Percentiles rank a stretch among this genome's conserved stretches.
These are phyloP conservation scores for Colletotrichum sp. DNA, from an alignment of 2,329 filamentous ascomycete species.

Conservation along the genomic window DNA sequence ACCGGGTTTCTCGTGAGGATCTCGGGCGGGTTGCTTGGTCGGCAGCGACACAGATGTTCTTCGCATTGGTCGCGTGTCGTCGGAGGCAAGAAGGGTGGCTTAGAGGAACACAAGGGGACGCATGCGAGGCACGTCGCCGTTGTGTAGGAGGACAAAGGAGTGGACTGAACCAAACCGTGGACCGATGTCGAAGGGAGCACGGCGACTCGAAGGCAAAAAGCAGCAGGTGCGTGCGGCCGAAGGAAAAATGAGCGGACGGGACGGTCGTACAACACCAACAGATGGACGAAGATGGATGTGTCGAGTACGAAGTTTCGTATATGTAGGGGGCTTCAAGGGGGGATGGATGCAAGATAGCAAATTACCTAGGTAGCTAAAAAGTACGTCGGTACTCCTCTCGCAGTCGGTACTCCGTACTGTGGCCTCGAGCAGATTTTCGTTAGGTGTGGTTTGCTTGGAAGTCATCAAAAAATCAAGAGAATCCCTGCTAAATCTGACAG, in stretches of 20 bases:
- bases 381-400: neutral
- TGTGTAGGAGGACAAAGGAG: slow-evolving; percentile 8
- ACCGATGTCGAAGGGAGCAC: slow-evolving; percentile 1
- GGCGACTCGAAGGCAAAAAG: slow-evolving; percentile 1
- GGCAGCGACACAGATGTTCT: slow-evolving; percentile 69
- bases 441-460: slow-evolving; percentile 18
- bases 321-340: slow-evolving; percentile 15
- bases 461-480: slow-evolving; percentile 3
- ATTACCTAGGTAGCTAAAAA: neutral
- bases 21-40: slow-evolving; percentile 63
- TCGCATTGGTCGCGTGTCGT: slow-evolving; percentile 53
- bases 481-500: slow-evolving; percentile 16
- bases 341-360: neutral
- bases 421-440: slow-evolving; percentile 2
- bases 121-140: slow-evolving; percentile 18
- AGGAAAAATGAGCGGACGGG: slow-evolving; percentile 9
- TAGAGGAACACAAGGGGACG: slow-evolving; percentile 22
- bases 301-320: slow-evolving; percentile 4
- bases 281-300: neutral
- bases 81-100: neutral
- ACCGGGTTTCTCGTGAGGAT: slow-evolving; percentile 69
- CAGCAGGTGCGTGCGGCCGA: slow-evolving; percentile 17
- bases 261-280: neutral
- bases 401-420: neutral
- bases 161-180: slow-evolving; percentile 6